phyloP scores from a whole-genome alignment of 805 yeast species.

The Priceomyces haplophilus region DNA sequence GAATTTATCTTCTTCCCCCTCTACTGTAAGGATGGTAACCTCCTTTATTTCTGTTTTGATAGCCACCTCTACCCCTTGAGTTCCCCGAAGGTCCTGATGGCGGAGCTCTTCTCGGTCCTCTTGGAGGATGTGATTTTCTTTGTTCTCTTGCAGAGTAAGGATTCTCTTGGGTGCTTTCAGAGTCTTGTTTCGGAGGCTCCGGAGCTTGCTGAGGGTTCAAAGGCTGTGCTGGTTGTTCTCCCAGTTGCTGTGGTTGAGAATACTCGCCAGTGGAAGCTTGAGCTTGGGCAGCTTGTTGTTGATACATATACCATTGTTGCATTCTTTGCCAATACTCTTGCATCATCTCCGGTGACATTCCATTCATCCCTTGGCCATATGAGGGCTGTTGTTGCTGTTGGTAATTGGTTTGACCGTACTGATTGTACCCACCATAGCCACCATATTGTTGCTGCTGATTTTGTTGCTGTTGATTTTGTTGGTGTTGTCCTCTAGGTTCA shows the following conservation, averaged over 20 bases:
- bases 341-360: slow-evolving; percentile 53
- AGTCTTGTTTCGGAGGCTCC: slow-evolving; percentile 10
- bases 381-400: slow-evolving; percentile 17
- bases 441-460: slow-evolving; percentile 24
- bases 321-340: slow-evolving; percentile 62
- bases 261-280: slow-evolving; percentile 20
- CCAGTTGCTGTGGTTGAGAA: slow-evolving; percentile 16
- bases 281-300: slow-evolving; percentile 44
- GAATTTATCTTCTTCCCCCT: slow-evolving; percentile 26
- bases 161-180: slow-evolving; percentile 13
- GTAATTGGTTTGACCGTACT: slow-evolving; percentile 17
- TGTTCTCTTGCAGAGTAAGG: slow-evolving; percentile 16
- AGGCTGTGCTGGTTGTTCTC: slow-evolving; percentile 36
- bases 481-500: slow-evolving; percentile 74
- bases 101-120: slow-evolving; percentile 48
- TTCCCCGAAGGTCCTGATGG: slow-evolving; percentile 37
- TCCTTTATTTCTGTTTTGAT: slow-evolving; percentile 31
- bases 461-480: slow-evolving; percentile 35
- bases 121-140: slow-evolving; percentile 42
- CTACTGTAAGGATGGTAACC: slow-evolving; percentile 45
- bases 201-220: slow-evolving; percentile 35
- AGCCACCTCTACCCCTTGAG: slow-evolving; percentile 31
- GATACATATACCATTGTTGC: slow-evolving; percentile 65
- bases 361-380: slow-evolving; percentile 22
- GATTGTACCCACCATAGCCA: slow-evolving; percentile 20